A percentile compares a stretch with the other conserved stretches of the same genome.
Conservation (phyloP, 495 filamentous ascomycete genomes). For the Talaromyces proteolyticus region DNA sequence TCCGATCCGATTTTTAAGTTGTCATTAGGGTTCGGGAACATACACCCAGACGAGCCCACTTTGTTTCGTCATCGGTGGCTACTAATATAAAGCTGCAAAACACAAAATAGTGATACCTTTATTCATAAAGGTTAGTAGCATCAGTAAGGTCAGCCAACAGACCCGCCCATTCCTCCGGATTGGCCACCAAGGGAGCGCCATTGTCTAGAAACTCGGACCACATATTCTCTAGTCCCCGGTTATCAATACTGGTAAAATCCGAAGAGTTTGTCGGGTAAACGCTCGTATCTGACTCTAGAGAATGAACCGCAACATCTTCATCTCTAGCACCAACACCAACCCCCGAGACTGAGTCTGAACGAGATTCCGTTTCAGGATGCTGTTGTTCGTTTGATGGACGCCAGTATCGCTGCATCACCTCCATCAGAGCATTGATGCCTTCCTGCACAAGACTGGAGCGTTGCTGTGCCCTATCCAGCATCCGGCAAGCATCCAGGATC, state of each 20-base stretch:
- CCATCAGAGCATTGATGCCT: constrained; percentile 32
- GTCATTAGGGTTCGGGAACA: no score
- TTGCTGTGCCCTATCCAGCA: constrained; percentile 33
- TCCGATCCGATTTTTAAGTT: not conserved
- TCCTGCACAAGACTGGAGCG: constrained; percentile 22
- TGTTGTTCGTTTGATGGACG: constrained; percentile 8
- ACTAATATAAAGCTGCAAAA: no score
- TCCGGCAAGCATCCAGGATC: constrained; percentile 35
- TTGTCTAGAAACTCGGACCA: constrained; percentile 30
- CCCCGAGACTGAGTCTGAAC: not conserved
- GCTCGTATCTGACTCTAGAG: no score
- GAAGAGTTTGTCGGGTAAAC: not conserved
- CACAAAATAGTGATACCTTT: not conserved
- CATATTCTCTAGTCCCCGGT: constrained; percentile 19
- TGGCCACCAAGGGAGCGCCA: constrained; percentile 16
- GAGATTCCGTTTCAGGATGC: not conserved
- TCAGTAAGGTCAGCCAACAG: constrained; percentile 27
- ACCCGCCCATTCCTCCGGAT: constrained; percentile 25
- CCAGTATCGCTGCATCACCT: constrained; percentile 25
- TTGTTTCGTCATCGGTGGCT: no score
- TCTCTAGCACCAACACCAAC: no score
- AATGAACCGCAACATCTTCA: no score
- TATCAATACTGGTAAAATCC: not conserved
- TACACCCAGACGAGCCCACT: no score
- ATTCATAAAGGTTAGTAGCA: not conserved